Evolutionary conservation across 345 rosid species (phyloP).

Genomic region (Citrus inodora): DNA sequence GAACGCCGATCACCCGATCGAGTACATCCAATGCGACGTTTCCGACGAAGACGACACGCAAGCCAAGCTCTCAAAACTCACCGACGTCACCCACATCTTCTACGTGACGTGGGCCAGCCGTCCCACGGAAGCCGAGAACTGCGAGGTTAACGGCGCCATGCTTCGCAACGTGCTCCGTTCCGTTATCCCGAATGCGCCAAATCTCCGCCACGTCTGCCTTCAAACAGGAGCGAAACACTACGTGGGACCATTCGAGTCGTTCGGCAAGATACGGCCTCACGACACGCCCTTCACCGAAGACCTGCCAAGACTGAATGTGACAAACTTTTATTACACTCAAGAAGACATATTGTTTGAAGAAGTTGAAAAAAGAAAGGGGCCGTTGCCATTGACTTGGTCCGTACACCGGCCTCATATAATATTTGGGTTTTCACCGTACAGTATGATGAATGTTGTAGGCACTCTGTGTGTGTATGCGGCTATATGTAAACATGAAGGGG

Average conservation of each 20-base stretch:
- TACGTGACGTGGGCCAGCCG: neutral
- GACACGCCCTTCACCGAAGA: neutral
- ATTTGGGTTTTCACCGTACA: neutral
- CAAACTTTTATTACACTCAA: neutral
- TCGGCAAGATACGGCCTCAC: neutral
- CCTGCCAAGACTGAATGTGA: neutral
- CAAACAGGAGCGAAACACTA: neutral
- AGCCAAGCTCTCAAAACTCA: neutral
- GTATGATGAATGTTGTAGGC: neutral
- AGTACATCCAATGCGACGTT: neutral
- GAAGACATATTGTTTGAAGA: neutral
- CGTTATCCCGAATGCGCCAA: neutral
- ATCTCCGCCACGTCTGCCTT: neutral
- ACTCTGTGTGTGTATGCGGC: neutral
- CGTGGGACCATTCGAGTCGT: neutral
- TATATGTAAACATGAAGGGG: neutral
- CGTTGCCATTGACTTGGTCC: neutral
- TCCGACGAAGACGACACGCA: neutral
- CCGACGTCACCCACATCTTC: neutral
- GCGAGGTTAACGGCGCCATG: neutral
- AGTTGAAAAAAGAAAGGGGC: neutral
- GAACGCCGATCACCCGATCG: neutral
- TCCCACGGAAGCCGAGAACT: neutral
- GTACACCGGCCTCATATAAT: neutral
- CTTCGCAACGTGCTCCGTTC: neutral